Evolutionary conservation across 495 filamentous ascomycete genomes (phyloP), one percentile per base, ranked within the genome.

Genomic region (Neurospora discreta): DNA sequence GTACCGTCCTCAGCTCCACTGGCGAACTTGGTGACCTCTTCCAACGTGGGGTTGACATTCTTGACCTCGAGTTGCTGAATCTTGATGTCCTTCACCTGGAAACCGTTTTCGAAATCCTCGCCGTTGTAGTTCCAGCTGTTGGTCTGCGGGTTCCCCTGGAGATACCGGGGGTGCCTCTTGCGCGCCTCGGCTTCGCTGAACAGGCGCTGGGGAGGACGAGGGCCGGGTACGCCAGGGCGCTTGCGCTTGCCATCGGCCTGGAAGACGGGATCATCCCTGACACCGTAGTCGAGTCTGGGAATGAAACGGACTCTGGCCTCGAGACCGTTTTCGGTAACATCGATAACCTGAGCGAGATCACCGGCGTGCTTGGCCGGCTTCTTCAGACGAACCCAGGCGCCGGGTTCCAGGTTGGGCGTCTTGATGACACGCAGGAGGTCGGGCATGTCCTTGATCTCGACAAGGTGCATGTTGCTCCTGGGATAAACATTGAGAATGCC

Each of bases 401-500:
- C 95, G 39, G 92, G 92, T 71, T 93, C 86, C 39, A 99, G 84
- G n/a, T 90, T 90, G 69, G 93, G 91, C 1, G 89, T 93, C 82
- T 97, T 97, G 39, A 87, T 88, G 39, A 94, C 93, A 36, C 93
- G 88, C n/a, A 99, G 82, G 10, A 99, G 89, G 80, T 98, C 95
- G 0, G 96, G 94, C 90, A 97, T 96, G 81, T 99, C 96, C 80
- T 94, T 94, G 75, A 98, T 93, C n/a, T 94, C 93, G 58, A 98
- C 92, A 41, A 97, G 81, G 42, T 93, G 86, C 80, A 93, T 87
- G 80, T 94, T 95, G 36, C 88, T 89, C 67, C 92, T 85, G 20
- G 93, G 91, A 78, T 97, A 99, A 38, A 93, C 70, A 78, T 94
- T 92, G 71, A 90, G 88, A 74, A 98, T 87, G 10, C 90, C 92